phyloP scores from a whole-genome alignment of 306 rosid genomes.

The Lathyrus sativus region DNA sequence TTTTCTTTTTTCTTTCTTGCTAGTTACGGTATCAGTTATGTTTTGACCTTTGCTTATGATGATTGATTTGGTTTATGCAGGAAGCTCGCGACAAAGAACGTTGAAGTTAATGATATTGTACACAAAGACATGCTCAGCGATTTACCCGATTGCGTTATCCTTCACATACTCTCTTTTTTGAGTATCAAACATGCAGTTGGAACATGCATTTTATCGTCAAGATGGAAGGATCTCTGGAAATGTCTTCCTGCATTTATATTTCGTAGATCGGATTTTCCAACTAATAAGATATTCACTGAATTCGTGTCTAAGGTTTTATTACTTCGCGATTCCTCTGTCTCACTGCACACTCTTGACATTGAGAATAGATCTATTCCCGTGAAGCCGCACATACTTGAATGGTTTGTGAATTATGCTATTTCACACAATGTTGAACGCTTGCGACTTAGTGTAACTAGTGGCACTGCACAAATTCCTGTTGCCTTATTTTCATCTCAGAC shows the following conservation, averaged over 20 bases:
- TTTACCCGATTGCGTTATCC: conserved; percentile 30
- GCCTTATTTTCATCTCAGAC: neutral
- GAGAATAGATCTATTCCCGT: neutral
- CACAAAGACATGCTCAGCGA: conserved; percentile 25
- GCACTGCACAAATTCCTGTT: neutral
- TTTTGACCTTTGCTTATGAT: too few relatives aligned
- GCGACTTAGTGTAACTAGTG: neutral
- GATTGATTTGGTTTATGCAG: too few relatives aligned
- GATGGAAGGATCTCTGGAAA: conserved; percentile 34
- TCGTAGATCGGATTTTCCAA: neutral
- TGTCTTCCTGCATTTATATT: conserved; percentile 1
- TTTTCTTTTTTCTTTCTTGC: too few relatives aligned
- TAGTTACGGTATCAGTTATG: too few relatives aligned
- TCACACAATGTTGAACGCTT: neutral
- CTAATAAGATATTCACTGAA: neutral
- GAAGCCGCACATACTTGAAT: neutral
- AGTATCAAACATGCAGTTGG: conserved; percentile 11
- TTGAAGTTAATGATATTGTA: too few relatives aligned
- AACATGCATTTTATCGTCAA: conserved; percentile 30
- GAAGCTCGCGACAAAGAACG: too few relatives aligned
- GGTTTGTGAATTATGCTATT: neutral
- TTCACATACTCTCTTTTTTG: conserved; percentile 29
- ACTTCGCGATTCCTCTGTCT: neutral
- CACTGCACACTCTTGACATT: conserved; percentile 20
- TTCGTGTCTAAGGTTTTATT: conserved; percentile 20